Percentiles rank a stretch among this genome's conserved stretches.
These are phyloP conservation scores for Flaveria bidentis DNA, from an alignment of 129 eudicot genomes.

Conservation along the genomic window DNA sequence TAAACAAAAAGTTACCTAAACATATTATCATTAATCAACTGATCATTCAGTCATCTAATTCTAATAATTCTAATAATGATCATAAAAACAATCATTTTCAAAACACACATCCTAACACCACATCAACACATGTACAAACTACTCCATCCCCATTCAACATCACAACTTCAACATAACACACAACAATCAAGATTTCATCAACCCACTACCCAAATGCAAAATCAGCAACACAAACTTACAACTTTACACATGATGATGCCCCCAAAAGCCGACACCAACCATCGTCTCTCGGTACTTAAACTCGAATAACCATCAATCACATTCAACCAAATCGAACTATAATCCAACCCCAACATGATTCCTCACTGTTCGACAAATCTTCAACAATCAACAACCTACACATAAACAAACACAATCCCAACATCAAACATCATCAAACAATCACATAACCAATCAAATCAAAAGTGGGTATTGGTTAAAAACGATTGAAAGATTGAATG, in stretches of 20 bases:
- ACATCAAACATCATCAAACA: neutral
- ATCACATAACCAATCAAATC: neutral
- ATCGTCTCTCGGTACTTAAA: constrained; percentile 37
- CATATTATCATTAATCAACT: neutral
- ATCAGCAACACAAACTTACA: constrained; percentile 45
- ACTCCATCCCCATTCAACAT: constrained; percentile 1
- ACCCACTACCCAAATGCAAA: neutral
- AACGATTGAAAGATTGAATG: too few relatives aligned
- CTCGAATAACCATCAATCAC: constrained; percentile 36
- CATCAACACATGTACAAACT: constrained; percentile 2
- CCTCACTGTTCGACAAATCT: neutral
- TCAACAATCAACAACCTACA: constrained; percentile 37
- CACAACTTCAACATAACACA: neutral
- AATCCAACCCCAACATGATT: constrained; percentile 39
- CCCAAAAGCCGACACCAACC: constrained; percentile 58
- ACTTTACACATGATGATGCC: constrained; percentile 72
- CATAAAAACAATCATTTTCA: neutral
- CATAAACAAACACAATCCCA: neutral
- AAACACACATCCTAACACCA: neutral
- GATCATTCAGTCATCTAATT: constrained; percentile 1
- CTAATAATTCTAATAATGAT: neutral
- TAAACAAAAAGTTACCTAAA: neutral
- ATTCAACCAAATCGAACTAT: constrained; percentile 16
- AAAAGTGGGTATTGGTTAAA: too few relatives aligned
- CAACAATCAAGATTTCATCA: neutral